Percentiles rank a stretch among this genome's conserved stretches.
These are phyloP conservation scores for Stachybotrys chlorohalonatus DNA, from an alignment of 2,329 filamentous ascomycete genomes.

Conservation along the genomic window DNA sequence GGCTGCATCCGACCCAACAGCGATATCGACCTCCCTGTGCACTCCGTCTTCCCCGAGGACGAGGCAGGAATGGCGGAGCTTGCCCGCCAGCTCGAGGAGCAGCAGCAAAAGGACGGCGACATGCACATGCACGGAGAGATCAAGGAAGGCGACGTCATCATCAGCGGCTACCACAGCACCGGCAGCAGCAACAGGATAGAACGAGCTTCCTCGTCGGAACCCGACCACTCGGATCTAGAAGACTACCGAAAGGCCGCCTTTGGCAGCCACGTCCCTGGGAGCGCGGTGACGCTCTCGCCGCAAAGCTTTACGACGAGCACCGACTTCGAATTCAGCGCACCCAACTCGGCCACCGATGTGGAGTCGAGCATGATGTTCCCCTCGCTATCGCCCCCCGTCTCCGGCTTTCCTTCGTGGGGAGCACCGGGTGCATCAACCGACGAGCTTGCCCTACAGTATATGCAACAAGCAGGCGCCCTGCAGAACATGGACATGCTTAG, in stretches of 20 bases:
- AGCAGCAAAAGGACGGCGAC: constrained; percentile 31
- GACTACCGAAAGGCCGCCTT: constrained; percentile 44
- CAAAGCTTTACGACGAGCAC: constrained; percentile 36
- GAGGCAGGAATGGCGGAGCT: constrained; percentile 48
- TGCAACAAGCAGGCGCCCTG: constrained; percentile 31
- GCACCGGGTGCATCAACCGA: constrained; percentile 7
- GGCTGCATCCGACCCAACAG: constrained; percentile 55
- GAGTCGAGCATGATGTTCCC: constrained; percentile 24
- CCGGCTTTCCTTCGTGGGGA: constrained; percentile 21
- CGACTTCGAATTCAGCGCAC: constrained; percentile 27
- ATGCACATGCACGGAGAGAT: constrained; percentile 16
- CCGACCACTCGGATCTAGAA: constrained; percentile 47
- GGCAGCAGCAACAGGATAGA: constrained; percentile 24
- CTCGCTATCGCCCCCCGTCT: constrained; percentile 23
- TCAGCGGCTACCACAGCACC: constrained; percentile 9
- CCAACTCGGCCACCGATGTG: constrained; percentile 15
- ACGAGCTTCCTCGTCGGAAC: constrained; percentile 44
- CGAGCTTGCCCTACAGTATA: constrained; percentile 27
- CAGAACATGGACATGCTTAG: constrained; percentile 37
- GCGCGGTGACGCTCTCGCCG: constrained; percentile 41
- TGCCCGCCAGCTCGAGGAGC: constrained; percentile 42
- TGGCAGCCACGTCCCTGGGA: constrained; percentile 19
- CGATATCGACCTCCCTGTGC: constrained; percentile 49
- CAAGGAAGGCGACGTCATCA: constrained; percentile 11
- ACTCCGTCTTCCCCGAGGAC: constrained; percentile 53